Evolutionary conservation across 2,329 filamentous ascomycete species (phyloP), one percentile per base, ranked within the genome.

Genomic region (Diaporthe citriasiana): DNA sequence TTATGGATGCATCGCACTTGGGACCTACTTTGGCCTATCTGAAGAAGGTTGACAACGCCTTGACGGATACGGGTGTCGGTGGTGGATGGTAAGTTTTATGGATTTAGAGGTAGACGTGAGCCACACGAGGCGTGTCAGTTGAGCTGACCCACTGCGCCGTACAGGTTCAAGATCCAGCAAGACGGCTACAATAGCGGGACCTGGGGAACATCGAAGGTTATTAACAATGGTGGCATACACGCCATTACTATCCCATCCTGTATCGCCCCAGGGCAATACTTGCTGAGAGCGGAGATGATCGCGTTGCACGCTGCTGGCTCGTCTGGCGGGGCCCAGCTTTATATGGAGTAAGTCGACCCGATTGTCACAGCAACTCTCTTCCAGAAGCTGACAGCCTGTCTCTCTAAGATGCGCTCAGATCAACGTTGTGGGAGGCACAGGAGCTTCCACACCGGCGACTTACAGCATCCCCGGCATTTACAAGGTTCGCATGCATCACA

Each of bases 21-120:
- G 88, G 88, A 1, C 88, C 88, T 27, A 86, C 87, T 5, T 82
- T 89, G 78, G 87, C 87, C 0, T 90, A 90, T 77, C 82, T 90
- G 45, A 89, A 89, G 78, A 89, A 89, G 78, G 87, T 90, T 33
- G 81, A 83, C 77, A 82, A 86, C 77, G 87, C 88, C 1, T 77
- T 81, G 2, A 82, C 80, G 2, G 85, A 86, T 74, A 79, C 80
- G 15, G 85, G 85, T 8, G 78, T 85, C 15, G 84, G 84, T 25
- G 77, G 77, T 60, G 85, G 85, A 13, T 86, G 85, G 84, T 82
- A 22, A 19, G 71, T 57, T 1, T 30, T 33, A 13, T 22, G 10
- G 2, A 27, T 12, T 22, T 12, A 15, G 9, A n/a, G 40, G n/a
- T n/a, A 47, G 17, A 47, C 33, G 19, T 22, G 4, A 33, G 2